Conservation (phyloP, 176 grass and related monocot species). For the Thinopyrum elongatum region DNA sequence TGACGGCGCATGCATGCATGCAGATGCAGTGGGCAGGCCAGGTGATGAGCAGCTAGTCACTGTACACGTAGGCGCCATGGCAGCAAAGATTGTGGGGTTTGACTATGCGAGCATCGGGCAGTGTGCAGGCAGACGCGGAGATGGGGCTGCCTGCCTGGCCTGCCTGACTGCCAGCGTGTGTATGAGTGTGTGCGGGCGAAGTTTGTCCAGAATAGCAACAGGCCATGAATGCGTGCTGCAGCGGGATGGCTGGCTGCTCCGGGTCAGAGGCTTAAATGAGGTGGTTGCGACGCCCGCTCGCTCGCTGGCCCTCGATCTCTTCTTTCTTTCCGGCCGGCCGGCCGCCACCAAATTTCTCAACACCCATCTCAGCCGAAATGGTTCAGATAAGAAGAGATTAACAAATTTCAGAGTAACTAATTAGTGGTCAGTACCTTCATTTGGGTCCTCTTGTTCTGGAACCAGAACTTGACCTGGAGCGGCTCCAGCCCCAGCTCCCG, state of each 20-base stretch:
- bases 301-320: background rate
- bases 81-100: conserved; percentile 13
- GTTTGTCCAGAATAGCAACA: conserved; percentile 59
- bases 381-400: too few species aligned
- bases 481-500: conserved; percentile 73
- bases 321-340: background rate
- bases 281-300: conserved; percentile 20
- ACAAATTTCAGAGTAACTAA: too few species aligned
- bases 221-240: conserved; percentile 61
- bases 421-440: conserved; percentile 52
- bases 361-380: too few species aligned
- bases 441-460: conserved; percentile 84
- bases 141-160: background rate
- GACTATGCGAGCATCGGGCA: conserved; percentile 27
- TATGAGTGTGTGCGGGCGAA: conserved; percentile 13
- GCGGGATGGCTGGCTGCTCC: conserved; percentile 17
- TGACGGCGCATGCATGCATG: background rate
- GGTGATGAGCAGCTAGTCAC: background rate
- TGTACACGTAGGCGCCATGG: background rate
- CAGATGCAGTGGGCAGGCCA: background rate
- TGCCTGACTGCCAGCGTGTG: background rate
- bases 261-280: conserved; percentile 55
- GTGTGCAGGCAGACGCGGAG: conserved; percentile 46
- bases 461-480: conserved; percentile 90
- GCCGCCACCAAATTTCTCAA: background rate